Percentiles rank a stretch among this genome's conserved stretches.
Evolutionary conservation across 768 basidiomycete genomes (phyloP).

Genomic region (Tylopilus cervinicoccineus): DNA sequence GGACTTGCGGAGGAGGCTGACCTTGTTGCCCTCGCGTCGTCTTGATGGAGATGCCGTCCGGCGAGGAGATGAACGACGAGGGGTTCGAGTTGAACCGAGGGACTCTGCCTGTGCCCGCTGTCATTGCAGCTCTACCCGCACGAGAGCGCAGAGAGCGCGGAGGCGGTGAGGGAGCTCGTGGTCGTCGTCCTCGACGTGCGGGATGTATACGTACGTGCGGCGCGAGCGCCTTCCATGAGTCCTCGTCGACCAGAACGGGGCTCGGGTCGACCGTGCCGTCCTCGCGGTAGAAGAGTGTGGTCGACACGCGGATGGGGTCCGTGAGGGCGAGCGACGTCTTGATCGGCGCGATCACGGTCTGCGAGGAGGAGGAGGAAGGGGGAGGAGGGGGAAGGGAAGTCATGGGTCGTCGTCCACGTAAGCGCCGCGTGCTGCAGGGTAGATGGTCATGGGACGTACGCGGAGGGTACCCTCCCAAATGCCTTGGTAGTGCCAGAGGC

Average conservation of each 20-base stretch:
- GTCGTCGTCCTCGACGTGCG: slow-evolving; percentile 30
- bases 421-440: no score
- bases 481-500: slow-evolving; percentile 19
- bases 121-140: background rate
- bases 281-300: slow-evolving; percentile 29
- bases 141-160: slow-evolving; percentile 11
- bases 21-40: slow-evolving; percentile 15
- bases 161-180: slow-evolving; percentile 13
- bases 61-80: slow-evolving; percentile 21
- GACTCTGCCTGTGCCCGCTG: background rate
- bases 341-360: slow-evolving; percentile 25
- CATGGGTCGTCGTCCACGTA: no score
- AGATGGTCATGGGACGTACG: no score
- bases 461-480: slow-evolving; percentile 30
- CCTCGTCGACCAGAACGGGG: slow-evolving; percentile 26
- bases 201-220: slow-evolving; percentile 29
- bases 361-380: no score
- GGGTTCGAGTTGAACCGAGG: slow-evolving; percentile 22
- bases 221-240: slow-evolving; percentile 31
- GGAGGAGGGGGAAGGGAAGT: no score
- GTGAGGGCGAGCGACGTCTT: slow-evolving; percentile 16
- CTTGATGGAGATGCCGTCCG: slow-evolving; percentile 19
- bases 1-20: slow-evolving; percentile 17
- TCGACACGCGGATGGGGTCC: slow-evolving; percentile 16
- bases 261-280: slow-evolving; percentile 24